Conservation (phyloP, 1,284 basidiomycete genomes). For the Microbotryomycetes sp. region DNA sequence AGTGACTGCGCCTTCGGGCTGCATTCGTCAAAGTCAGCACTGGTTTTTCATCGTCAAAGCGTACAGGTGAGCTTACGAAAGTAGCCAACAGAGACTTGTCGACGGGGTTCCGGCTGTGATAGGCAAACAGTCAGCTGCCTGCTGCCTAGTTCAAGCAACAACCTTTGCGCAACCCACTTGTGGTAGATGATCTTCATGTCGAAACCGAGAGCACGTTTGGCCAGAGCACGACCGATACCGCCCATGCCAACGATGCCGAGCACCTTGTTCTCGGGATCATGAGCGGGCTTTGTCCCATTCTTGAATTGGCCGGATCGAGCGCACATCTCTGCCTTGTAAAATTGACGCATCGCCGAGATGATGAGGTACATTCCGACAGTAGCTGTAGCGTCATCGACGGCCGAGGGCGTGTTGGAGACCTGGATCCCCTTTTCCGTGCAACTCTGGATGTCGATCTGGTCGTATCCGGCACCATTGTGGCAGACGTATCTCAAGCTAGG, state of each 20-base stretch:
- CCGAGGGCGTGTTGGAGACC: slow-evolving; percentile 86
- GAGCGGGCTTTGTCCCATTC: slow-evolving; percentile 49
- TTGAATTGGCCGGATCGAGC: slow-evolving; percentile 55
- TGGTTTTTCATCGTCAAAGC: neutral
- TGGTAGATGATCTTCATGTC: slow-evolving; percentile 80
- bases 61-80: no score
- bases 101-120: slow-evolving; percentile 7
- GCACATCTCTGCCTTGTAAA: slow-evolving; percentile 61
- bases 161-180: slow-evolving; percentile 47
- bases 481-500: slow-evolving; percentile 6
- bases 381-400: slow-evolving; percentile 84
- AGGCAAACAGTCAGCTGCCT: neutral
- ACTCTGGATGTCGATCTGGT: slow-evolving; percentile 57
- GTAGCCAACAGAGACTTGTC: neutral
- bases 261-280: slow-evolving; percentile 69
- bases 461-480: slow-evolving; percentile 25
- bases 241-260: slow-evolving; percentile 82
- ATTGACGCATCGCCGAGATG: slow-evolving; percentile 71
- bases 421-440: slow-evolving; percentile 66
- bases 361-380: slow-evolving; percentile 79
- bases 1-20: slow-evolving; percentile 2
- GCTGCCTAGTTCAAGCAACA: neutral
- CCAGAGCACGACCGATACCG: slow-evolving; percentile 60
- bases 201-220: slow-evolving; percentile 48
- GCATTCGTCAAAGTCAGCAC: neutral